A percentile compares a stretch with the other conserved stretches of the same genome.
Conservation (phyloP, 2,329 filamentous ascomycete genomes). For the Bisporella sp. region DNA sequence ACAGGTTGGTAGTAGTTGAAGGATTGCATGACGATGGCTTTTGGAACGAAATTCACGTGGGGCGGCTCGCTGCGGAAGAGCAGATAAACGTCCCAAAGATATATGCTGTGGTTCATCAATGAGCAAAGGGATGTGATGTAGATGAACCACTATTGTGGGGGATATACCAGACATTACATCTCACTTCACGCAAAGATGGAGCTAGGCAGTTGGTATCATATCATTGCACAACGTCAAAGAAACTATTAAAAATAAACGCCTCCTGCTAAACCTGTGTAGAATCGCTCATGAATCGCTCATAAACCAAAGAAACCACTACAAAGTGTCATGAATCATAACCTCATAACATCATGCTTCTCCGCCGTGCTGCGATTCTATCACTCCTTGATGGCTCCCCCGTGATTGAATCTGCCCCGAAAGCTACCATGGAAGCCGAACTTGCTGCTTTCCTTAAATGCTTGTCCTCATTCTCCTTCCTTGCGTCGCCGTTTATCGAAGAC, state of each 20-base stretch:
- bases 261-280: slow-evolving; percentile 7
- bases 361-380: slow-evolving; percentile 23
- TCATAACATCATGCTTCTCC: slow-evolving; percentile 31
- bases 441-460: slow-evolving; percentile 14
- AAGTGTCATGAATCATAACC: slow-evolving; percentile 7
- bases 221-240: too few species aligned
- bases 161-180: too few species aligned
- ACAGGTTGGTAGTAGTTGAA: slow-evolving; percentile 38
- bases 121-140: not conserved
- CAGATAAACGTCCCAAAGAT: too few species aligned
- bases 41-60: not conserved
- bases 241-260: not conserved
- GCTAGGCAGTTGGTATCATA: too few species aligned
- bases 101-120: not conserved
- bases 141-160: slow-evolving; percentile 5
- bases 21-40: not conserved
- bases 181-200: too few species aligned
- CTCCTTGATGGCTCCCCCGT: slow-evolving; percentile 13
- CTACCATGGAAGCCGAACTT: slow-evolving; percentile 11
- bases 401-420: slow-evolving; percentile 1
- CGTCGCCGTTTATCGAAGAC: slow-evolving; percentile 7
- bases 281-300: slow-evolving; percentile 11
- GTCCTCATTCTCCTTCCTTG: slow-evolving; percentile 11
- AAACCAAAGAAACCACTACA: not conserved
- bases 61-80: too few species aligned